Conservation (phyloP, 2,329 filamentous ascomycete genomes). For the Ophiostoma piceae region DNA sequence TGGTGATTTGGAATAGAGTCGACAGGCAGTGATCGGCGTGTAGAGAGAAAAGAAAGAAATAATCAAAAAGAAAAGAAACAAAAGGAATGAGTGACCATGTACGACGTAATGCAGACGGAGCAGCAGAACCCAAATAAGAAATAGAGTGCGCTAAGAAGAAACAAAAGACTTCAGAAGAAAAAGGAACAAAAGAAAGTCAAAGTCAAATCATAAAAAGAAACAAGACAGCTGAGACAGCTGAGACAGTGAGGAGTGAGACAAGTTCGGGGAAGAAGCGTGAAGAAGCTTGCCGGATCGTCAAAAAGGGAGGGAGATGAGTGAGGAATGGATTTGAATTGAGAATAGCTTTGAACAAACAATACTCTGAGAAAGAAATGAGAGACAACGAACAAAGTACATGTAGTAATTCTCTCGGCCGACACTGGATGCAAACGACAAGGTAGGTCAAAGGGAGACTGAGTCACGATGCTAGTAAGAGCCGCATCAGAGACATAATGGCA, state of each 20-base stretch:
- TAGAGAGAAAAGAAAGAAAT: background rate
- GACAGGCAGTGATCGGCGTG: constrained; percentile 2
- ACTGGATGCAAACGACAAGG: background rate
- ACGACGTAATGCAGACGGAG: constrained; percentile 4
- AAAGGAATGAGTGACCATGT: background rate
- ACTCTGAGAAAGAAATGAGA: background rate
- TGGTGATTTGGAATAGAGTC: background rate
- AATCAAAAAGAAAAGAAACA: background rate
- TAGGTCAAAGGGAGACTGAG: too few relatives aligned
- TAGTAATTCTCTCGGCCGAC: background rate
- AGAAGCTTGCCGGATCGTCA: constrained; percentile 3
- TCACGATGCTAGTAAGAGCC: background rate
- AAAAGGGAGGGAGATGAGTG: background rate
- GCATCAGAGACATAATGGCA: background rate
- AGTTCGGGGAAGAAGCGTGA: background rate
- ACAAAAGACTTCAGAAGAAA: too few relatives aligned
- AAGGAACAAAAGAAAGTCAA: background rate
- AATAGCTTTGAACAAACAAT: too few relatives aligned
- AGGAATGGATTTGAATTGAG: too few relatives aligned
- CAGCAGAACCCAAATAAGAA: background rate
- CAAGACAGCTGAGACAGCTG: background rate
- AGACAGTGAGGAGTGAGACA: background rate
- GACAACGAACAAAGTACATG: background rate
- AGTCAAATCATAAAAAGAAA: background rate
- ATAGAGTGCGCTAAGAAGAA: background rate